Conservation (phyloP, 2,329 filamentous ascomycete species). For the Apiospora marii region DNA sequence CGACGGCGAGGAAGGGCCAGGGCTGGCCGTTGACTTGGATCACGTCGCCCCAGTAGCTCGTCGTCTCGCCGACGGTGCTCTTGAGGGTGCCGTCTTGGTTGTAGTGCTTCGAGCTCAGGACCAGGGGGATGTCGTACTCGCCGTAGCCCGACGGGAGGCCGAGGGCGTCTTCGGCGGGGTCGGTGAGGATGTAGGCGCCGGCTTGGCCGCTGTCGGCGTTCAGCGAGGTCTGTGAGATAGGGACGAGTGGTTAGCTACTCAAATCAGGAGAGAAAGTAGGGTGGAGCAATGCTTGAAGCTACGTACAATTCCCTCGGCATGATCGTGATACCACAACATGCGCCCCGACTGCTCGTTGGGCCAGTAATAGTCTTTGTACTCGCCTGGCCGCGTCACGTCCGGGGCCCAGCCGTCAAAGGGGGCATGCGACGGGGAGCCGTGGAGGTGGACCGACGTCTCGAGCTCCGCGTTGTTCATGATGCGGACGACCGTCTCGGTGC, state of each 20-base stretch:
- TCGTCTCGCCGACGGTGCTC: conserved; percentile 52
- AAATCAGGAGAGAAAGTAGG: background rate
- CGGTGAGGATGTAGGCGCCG: conserved; percentile 62
- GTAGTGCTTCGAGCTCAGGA: conserved; percentile 60
- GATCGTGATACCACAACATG: conserved; percentile 66
- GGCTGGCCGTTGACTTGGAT: conserved; percentile 67
- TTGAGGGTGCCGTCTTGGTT: conserved; percentile 57
- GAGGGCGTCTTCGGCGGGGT: conserved; percentile 56
- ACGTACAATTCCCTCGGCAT: conserved; percentile 46
- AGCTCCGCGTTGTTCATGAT: conserved; percentile 57
- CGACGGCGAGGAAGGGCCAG: conserved; percentile 65
- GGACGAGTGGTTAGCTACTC: background rate
- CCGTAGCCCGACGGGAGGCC: conserved; percentile 57
- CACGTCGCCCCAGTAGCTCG: conserved; percentile 62
- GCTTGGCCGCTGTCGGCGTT: conserved; percentile 65
- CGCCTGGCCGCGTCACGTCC: conserved; percentile 56
- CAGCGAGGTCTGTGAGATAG: conserved; percentile 50
- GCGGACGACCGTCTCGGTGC: conserved; percentile 60
- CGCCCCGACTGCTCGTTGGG: conserved; percentile 62
- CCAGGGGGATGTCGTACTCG: conserved; percentile 61
- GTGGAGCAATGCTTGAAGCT: background rate
- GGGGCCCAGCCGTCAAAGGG: conserved; percentile 63
- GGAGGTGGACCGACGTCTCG: conserved; percentile 59
- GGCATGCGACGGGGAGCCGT: conserved; percentile 59
- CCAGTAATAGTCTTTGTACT: conserved; percentile 67